Conservation (phyloP, 2,329 filamentous ascomycete species). For the Harringtonia aguacate region DNA sequence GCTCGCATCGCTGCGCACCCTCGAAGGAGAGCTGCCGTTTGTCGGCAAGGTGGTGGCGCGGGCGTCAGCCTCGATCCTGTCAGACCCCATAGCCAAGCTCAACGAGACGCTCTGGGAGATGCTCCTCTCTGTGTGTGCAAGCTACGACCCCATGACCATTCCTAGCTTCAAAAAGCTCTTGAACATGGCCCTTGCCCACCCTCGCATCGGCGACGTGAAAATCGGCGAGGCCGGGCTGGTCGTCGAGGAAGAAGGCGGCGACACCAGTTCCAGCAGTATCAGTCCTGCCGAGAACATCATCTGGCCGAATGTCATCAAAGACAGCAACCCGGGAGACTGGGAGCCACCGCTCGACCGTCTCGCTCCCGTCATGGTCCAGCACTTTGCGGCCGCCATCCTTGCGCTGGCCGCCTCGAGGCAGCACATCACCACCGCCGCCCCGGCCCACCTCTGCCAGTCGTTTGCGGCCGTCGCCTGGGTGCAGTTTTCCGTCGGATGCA, state of each 20-base stretch:
- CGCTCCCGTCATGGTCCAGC: slow-evolving; percentile 23
- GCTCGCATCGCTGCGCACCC: slow-evolving; percentile 48
- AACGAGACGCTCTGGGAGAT: slow-evolving; percentile 36
- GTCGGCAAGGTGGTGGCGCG: slow-evolving; percentile 44
- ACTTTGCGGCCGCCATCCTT: slow-evolving; percentile 35
- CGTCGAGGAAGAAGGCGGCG: background rate
- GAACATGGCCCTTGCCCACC: slow-evolving; percentile 7
- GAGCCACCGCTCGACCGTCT: slow-evolving; percentile 12
- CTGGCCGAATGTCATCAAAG: slow-evolving; percentile 2
- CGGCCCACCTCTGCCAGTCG: slow-evolving; percentile 12
- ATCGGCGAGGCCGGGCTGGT: slow-evolving; percentile 4
- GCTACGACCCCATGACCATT: slow-evolving; percentile 17
- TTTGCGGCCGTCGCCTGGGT: slow-evolving; percentile 57
- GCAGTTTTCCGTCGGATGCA: slow-evolving; percentile 60
- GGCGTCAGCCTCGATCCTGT: slow-evolving; percentile 36
- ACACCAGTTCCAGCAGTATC: too few species aligned
- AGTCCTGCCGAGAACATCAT: background rate
- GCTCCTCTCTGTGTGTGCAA: slow-evolving; percentile 28
- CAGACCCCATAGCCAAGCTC: slow-evolving; percentile 38
- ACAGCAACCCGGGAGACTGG: background rate
- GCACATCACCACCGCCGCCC: too few species aligned
- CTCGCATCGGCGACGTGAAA: background rate
- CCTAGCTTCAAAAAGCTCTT: slow-evolving; percentile 15
- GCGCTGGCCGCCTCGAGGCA: slow-evolving; percentile 28
- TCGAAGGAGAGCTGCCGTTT: slow-evolving; percentile 54